A percentile compares a stretch with the other conserved stretches of the same genome.
These are phyloP conservation scores for Backusella liffmaniae DNA, from an alignment of 192 early-diverging fungal genomes.

Conservation along the genomic window DNA sequence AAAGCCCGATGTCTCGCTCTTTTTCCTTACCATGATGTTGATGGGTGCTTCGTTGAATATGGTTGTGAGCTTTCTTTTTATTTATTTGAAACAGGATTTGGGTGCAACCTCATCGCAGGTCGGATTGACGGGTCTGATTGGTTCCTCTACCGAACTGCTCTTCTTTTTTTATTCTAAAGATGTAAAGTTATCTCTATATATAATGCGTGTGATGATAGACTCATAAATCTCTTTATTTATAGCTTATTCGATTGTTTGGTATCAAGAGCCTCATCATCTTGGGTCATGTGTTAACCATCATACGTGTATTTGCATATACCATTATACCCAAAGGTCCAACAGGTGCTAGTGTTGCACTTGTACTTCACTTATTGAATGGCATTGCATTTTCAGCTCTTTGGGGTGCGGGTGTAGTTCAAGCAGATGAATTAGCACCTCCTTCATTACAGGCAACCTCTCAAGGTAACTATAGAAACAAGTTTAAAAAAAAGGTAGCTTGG, in stretches of 20 bases:
- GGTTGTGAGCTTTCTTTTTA: constrained; percentile 41
- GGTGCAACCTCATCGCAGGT: constrained; percentile 40
- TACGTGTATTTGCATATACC: constrained; percentile 40
- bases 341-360: constrained; percentile 38
- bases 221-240: neutral
- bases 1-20: constrained; percentile 32
- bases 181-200: constrained; percentile 23
- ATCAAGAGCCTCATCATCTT: constrained; percentile 41
- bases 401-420: constrained; percentile 44
- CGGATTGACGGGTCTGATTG: constrained; percentile 44
- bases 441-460: constrained; percentile 44
- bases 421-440: constrained; percentile 42
- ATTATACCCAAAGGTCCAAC: constrained; percentile 31
- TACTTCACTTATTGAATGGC: constrained; percentile 41
- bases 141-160: constrained; percentile 37
- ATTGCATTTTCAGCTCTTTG: constrained; percentile 47
- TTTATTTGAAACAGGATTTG: constrained; percentile 43
- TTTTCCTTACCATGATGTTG: constrained; percentile 45
- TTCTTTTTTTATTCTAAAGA: constrained; percentile 49
- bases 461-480: constrained; percentile 17
- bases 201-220: neutral
- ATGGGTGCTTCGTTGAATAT: constrained; percentile 46
- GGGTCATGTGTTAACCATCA: constrained; percentile 45
- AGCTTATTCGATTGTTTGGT: constrained; percentile 45
- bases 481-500: neutral